These are phyloP conservation scores for Alternaria viburni DNA, from an alignment of 2,329 filamentous ascomycete species.

Conservation along the genomic window DNA sequence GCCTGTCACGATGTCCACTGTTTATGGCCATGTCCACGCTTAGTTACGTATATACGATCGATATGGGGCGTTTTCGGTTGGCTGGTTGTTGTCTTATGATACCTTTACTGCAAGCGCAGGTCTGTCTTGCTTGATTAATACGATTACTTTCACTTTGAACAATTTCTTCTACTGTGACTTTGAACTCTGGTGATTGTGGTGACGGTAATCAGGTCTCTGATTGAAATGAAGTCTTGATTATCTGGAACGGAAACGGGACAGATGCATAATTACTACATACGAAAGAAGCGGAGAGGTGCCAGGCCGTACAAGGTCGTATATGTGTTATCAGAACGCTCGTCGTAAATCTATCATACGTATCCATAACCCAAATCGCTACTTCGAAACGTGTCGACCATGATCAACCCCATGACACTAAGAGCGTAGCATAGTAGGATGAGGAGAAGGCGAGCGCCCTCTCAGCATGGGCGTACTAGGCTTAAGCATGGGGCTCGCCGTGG, in stretches of 20 bases:
- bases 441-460: conserved; percentile 41
- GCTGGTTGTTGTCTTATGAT: neutral
- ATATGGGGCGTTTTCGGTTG: neutral
- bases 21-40: neutral
- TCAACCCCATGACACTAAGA: neutral
- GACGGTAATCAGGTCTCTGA: no score
- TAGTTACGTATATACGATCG: neutral
- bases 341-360: neutral
- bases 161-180: neutral
- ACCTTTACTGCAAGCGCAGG: neutral
- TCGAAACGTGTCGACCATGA: neutral
- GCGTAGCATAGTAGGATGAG: conserved; percentile 36
- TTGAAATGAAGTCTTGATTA: no score
- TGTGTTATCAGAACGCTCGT: neutral
- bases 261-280: neutral
- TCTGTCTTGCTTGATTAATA: neutral
- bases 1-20: neutral
- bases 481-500: conserved; percentile 46
- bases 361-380: neutral
- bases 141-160: neutral
- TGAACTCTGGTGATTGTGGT: neutral
- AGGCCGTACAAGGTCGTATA: neutral
- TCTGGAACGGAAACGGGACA: neutral
- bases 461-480: conserved; percentile 44
- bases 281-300: neutral